Percentiles rank a stretch among this genome's conserved stretches.
These are phyloP conservation scores for Saccharum hybrid DNA, from an alignment of 202 grass and related monocot species.

Conservation along the genomic window DNA sequence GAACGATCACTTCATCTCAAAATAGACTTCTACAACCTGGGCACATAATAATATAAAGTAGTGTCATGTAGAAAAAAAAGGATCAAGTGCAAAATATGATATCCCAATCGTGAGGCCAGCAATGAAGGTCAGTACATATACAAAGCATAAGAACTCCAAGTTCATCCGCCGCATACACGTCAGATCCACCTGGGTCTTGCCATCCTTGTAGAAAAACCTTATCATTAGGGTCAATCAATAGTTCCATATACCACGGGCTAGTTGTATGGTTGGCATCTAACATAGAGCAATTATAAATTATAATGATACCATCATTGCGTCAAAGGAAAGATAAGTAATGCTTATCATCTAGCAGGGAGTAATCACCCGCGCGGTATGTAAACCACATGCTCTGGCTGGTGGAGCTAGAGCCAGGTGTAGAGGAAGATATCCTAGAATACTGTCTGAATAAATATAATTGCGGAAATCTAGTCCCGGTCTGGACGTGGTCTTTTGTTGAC, in stretches of 20 bases:
- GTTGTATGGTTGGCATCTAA: not conserved
- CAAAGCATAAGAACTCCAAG: too few species aligned
- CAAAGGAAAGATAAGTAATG: not conserved
- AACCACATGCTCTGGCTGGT: not conserved
- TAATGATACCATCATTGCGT: not conserved
- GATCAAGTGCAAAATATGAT: too few species aligned
- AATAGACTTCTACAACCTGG: too few species aligned
- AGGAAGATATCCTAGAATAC: slow-evolving; percentile 21
- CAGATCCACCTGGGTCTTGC: too few species aligned
- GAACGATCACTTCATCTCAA: too few species aligned
- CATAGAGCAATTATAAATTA: not conserved
- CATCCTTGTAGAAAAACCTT: not conserved
- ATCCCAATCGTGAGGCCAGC: too few species aligned
- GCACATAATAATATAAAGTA: too few species aligned
- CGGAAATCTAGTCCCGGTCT: slow-evolving; percentile 9
- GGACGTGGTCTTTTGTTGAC: slow-evolving; percentile 9
- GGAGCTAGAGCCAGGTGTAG: slow-evolving; percentile 21
- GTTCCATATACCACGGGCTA: too few species aligned
- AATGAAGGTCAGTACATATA: too few species aligned
- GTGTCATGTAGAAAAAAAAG: too few species aligned
- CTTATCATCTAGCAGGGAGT: not conserved
- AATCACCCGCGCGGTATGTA: not conserved
- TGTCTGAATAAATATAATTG: slow-evolving; percentile 29
- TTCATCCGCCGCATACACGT: too few species aligned
- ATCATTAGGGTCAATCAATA: not conserved